phyloP scores from a whole-genome alignment of 176 grass and related monocot species.

The Hordeum vulgare region MorexV3_pseudomolecules_assembly NC_058522.1:526881461-526881960 shows the following conservation, averaged over 20 bases:
- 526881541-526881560: background rate
- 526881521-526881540: conserved; percentile 4
- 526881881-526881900: conserved; percentile 99
- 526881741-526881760: background rate
- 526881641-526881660: conserved; percentile 82
- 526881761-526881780: conserved; percentile 85
- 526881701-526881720: background rate
- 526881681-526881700: background rate
- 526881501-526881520: background rate
- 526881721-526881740: background rate
- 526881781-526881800: conserved; percentile 75
- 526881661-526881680: conserved; percentile 42
- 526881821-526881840: conserved; percentile 83
- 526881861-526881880: conserved; percentile 81
- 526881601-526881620: conserved; percentile 92
- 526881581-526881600: conserved; percentile 87
- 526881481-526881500: background rate
- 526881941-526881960: background rate
- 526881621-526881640: conserved; percentile 89
- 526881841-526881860: conserved; percentile 85
- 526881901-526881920: conserved; percentile 85
- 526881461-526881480: conserved; percentile 71
- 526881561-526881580: conserved; percentile 44
- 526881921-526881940: conserved; percentile 17
- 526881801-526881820: conserved; percentile 82